Percentiles rank a stretch among this genome's conserved stretches.
Conservation (phyloP, 2,329 filamentous ascomycete species). For the Purpureocillium lavendulum region DNA sequence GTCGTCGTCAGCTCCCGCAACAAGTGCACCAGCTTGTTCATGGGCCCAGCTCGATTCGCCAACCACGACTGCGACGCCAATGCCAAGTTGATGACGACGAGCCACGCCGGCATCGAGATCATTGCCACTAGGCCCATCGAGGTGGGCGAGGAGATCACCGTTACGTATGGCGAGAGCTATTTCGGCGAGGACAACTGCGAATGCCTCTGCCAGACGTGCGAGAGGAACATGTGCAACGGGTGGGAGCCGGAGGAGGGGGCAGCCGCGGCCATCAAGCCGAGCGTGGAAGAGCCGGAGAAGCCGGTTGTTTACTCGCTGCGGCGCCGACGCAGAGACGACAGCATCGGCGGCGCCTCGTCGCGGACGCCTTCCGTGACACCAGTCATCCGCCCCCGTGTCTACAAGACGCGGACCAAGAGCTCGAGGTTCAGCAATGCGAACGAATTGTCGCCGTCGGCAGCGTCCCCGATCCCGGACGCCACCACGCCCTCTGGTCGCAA, state of each 20-base stretch:
- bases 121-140: constrained; percentile 75
- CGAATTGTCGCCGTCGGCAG: constrained; percentile 22
- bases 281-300: constrained; percentile 39
- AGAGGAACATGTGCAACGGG: constrained; percentile 66
- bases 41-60: constrained; percentile 90
- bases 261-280: constrained; percentile 35
- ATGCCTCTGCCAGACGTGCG: constrained; percentile 85
- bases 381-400: constrained; percentile 43
- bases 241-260: constrained; percentile 57
- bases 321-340: constrained; percentile 42
- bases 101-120: constrained; percentile 83
- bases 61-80: constrained; percentile 97
- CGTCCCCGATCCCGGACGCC: constrained; percentile 17
- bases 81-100: constrained; percentile 75
- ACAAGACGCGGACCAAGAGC: constrained; percentile 27
- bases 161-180: constrained; percentile 91
- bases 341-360: constrained; percentile 36
- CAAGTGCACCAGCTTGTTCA: constrained; percentile 84
- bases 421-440: constrained; percentile 22
- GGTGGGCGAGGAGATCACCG: constrained; percentile 88
- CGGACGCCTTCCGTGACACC: constrained; percentile 50
- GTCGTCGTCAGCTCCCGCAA: constrained; percentile 90
- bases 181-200: constrained; percentile 94
- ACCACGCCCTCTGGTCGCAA: constrained; percentile 24
- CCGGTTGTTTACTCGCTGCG: constrained; percentile 48